Evolutionary conservation across 1,284 basidiomycete species (phyloP).

Genomic region (Coniferiporia sulphurascens): DNA sequence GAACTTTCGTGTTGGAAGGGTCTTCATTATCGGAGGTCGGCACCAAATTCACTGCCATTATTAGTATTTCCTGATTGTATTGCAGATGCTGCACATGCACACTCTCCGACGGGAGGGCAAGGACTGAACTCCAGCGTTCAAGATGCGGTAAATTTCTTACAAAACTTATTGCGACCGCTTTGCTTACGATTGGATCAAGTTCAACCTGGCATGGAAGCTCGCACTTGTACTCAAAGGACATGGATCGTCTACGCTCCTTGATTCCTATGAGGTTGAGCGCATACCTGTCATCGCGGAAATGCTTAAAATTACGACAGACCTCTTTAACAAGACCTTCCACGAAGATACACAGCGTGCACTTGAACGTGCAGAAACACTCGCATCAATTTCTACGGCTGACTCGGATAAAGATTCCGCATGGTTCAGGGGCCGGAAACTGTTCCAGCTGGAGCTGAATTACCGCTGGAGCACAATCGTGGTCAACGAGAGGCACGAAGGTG

Average conservation of each 20-base stretch:
- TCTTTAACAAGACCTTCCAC: not conserved
- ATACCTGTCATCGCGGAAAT: constrained; percentile 37
- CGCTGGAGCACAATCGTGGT: constrained; percentile 20
- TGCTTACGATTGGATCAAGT: constrained; percentile 20
- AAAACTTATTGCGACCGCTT: not conserved
- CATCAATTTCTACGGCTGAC: not conserved
- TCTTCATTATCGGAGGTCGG: constrained; percentile 36
- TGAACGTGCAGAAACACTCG: not conserved
- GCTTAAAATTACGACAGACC: constrained; percentile 20
- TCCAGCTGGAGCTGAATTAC: constrained; percentile 21
- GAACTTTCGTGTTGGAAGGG: constrained; percentile 30
- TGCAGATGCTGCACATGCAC: constrained; percentile 39
- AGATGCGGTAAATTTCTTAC: constrained; percentile 30
- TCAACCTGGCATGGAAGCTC: constrained; percentile 41
- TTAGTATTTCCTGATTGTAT: not conserved
- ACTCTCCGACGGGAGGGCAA: constrained; percentile 43
- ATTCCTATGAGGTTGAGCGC: constrained; percentile 34
- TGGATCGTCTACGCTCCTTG: constrained; percentile 25
- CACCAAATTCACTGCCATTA: not conserved
- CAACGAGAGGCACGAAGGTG: constrained; percentile 6
- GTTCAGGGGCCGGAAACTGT: constrained; percentile 6
- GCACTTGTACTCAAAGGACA: constrained; percentile 31
- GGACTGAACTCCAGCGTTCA: constrained; percentile 38
- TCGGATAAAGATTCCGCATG: not conserved
- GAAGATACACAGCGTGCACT: not conserved